Conservation (phyloP, 805 yeast genomes). For the Yarrowia porcina region DNA sequence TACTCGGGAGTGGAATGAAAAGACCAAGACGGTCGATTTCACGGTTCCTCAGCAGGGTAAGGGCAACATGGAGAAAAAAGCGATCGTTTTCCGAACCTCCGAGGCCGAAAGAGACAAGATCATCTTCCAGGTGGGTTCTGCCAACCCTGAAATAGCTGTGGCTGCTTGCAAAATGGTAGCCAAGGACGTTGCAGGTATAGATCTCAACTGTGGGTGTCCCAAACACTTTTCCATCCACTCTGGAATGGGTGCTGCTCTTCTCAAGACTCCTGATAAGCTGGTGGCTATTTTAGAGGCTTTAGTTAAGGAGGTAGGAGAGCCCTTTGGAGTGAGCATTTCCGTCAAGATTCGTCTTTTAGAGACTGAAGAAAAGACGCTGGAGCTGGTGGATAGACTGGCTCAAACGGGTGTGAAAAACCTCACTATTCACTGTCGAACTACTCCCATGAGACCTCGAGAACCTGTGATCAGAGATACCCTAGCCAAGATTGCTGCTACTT, state of each 20-base stretch:
- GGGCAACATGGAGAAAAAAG: constrained; percentile 41
- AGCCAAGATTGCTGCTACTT: constrained; percentile 56
- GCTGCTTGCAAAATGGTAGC: constrained; percentile 81
- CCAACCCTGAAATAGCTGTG: constrained; percentile 80
- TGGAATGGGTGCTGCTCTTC: constrained; percentile 96
- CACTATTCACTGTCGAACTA: constrained; percentile 89
- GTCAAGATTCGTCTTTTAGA: constrained; percentile 84
- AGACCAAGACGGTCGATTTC: constrained; percentile 38
- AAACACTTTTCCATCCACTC: constrained; percentile 91
- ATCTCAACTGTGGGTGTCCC: constrained; percentile 95
- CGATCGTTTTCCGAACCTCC: constrained; percentile 73
- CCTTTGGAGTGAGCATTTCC: constrained; percentile 74
- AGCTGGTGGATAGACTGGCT: constrained; percentile 54
- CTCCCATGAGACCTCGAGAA: constrained; percentile 79
- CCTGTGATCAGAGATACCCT: constrained; percentile 71
- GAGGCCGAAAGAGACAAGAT: constrained; percentile 58
- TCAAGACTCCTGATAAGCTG: constrained; percentile 75
- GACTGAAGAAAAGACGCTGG: constrained; percentile 55
- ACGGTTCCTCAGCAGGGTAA: constrained; percentile 30
- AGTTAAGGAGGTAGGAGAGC: constrained; percentile 77
- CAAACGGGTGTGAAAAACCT: constrained; percentile 80
- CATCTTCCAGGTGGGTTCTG: constrained; percentile 88
- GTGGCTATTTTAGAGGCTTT: constrained; percentile 63
- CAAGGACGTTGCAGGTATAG: constrained; percentile 86
- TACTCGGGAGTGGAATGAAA: constrained; percentile 56